A percentile compares a stretch with the other conserved stretches of the same genome.
Conservation (phyloP, 2,329 filamentous ascomycete genomes). For the Trichoderma gracile region DNA sequence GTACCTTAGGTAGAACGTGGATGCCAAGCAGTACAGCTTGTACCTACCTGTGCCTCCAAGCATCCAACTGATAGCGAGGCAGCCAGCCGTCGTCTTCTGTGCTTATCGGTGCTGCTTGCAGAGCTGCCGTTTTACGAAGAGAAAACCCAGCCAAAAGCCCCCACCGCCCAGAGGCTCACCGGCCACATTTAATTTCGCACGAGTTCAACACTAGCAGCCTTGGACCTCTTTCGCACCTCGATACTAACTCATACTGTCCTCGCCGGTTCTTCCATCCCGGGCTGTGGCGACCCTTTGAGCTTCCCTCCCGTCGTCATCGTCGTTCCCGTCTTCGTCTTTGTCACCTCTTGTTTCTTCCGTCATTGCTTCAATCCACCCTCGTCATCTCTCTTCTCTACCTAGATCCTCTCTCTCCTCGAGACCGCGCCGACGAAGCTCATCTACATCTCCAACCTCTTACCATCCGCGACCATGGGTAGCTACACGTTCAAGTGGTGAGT, state of each 20-base stretch:
- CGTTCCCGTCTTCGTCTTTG: background rate
- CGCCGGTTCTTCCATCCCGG: constrained; percentile 22
- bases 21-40: background rate
- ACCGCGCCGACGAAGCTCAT: constrained; percentile 10
- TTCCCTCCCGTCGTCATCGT: constrained; percentile 16
- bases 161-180: constrained; percentile 25
- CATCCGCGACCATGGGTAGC: constrained; percentile 57
- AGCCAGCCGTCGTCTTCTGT: background rate
- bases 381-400: background rate
- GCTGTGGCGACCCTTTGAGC: constrained; percentile 8
- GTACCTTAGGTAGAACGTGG: background rate
- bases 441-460: constrained; percentile 14
- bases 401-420: background rate
- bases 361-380: constrained; percentile 1
- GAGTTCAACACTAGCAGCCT: constrained; percentile 21
- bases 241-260: constrained; percentile 22
- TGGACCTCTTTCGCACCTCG: constrained; percentile 10
- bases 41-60: background rate
- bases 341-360: constrained; percentile 7
- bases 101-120: constrained; percentile 17
- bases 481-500: constrained; percentile 71
- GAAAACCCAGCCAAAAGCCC: background rate
- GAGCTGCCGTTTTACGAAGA: background rate
- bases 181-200: constrained; percentile 28
- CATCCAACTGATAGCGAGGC: background rate